These are phyloP conservation scores for Musa acuminata DNA, from an alignment of 176 grass and related monocot genomes.

Conservation along the genomic window DNA sequence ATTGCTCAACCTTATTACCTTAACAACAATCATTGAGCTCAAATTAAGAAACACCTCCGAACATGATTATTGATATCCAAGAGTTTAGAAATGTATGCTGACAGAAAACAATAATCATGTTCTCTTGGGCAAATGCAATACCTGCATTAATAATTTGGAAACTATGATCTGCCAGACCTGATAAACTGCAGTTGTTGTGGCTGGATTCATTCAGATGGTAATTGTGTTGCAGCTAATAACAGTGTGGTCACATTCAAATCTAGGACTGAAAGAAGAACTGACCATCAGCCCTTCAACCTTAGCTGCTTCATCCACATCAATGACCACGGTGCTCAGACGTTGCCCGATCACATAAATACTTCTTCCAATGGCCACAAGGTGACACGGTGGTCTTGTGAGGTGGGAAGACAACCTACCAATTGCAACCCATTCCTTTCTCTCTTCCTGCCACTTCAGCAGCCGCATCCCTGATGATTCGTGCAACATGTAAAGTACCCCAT, in stretches of 20 bases:
- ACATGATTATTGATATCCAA: too few species aligned
- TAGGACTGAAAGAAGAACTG: slow-evolving; percentile 23
- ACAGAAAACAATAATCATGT: too few species aligned
- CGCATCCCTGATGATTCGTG: slow-evolving; percentile 35
- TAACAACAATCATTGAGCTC: too few species aligned
- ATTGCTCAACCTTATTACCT: too few species aligned
- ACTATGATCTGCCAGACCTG: background rate
- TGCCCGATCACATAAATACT: slow-evolving; percentile 46
- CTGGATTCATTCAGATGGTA: slow-evolving; percentile 36
- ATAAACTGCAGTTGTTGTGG: background rate
- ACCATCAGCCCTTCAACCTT: slow-evolving; percentile 32
- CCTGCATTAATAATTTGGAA: background rate
- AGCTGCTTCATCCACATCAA: slow-evolving; percentile 39
- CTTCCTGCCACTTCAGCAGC: slow-evolving; percentile 49
- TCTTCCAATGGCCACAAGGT: slow-evolving; percentile 37
- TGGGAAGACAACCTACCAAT: slow-evolving; percentile 50
- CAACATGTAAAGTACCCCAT: slow-evolving; percentile 52
- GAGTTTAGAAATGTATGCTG: too few species aligned
- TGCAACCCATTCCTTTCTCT: slow-evolving; percentile 32
- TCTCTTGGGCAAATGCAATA: background rate
- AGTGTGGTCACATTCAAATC: slow-evolving; percentile 31
- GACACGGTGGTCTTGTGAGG: slow-evolving; percentile 26
- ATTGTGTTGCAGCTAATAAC: slow-evolving; percentile 54
- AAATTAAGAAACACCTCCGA: too few species aligned
- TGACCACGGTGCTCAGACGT: slow-evolving; percentile 35